Evolutionary conservation across 2,329 filamentous ascomycete genomes (phyloP), one percentile per base, ranked within the genome.

Genomic region (Madurella fahalii): DNA sequence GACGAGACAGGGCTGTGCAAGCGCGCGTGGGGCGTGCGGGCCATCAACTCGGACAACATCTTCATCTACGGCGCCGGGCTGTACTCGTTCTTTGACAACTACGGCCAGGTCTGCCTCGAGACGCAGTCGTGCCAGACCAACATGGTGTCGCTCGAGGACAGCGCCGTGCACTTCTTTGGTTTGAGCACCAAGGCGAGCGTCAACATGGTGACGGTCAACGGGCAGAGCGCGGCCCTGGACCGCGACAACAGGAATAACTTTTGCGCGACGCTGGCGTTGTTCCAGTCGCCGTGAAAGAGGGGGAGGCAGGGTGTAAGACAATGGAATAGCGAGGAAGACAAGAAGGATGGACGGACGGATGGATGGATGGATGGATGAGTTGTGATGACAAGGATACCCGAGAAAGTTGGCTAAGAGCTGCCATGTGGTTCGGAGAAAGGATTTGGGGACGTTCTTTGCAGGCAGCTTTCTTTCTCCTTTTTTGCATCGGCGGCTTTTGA

Each of bases 51-150:
- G 2, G 77, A 76, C 9, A 80, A 90, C 58, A 68, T 91, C 16
- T 82, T 80, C 66, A 72, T 91, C 64, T 89, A 85, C 65, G 88
- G 89, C 44, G 86, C 82, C 5, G 89, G 89, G 25, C 73, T 92
- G 56, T 93, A 93, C 78, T 86, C 80, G 61, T 93, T 93, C 80
- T 93, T 90, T 66, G 82, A 93, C 69, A 90, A 91, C 77, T 93
- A 93, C 72, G 75, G 72, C 39, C 86, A 91, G 71, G 76, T 77
- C 16, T 94, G 89, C 64, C 78, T 92, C 15, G 69, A 72, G 39
- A 77, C 77, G 9, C 80, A 88, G 68, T 82, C 80, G 61, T 94
- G 89, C 74, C 89, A 93, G 71, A 77, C 85, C 54, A 86, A 90
- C 72, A 91, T 94, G 74, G 78, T 92, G 45, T 83, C 82, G 62